A percentile compares a stretch with the other conserved stretches of the same genome.
Conservation (phyloP, 2,329 filamentous ascomycete genomes). For the Aspergillus sp. region DNA sequence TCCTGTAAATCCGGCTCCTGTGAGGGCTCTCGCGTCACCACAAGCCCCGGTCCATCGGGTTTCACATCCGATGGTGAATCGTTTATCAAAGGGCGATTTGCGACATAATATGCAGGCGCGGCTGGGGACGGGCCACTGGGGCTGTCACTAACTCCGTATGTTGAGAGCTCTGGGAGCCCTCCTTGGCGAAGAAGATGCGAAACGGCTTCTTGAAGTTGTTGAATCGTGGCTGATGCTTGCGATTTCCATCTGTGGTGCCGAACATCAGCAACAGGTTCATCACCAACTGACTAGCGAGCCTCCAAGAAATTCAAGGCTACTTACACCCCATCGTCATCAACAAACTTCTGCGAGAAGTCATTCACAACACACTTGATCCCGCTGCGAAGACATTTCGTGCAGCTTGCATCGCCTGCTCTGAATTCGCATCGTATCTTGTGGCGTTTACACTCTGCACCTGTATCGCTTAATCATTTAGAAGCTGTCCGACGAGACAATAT, state of each 20-base stretch:
- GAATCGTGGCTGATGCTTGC: constrained; percentile 42
- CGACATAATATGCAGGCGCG: constrained; percentile 29
- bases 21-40: constrained; percentile 48
- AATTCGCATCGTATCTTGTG: constrained; percentile 59
- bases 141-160: constrained; percentile 33
- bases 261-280: constrained; percentile 2
- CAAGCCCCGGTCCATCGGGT: constrained; percentile 27
- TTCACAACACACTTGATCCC: constrained; percentile 55
- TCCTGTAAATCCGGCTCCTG: constrained; percentile 44
- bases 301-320: constrained; percentile 18
- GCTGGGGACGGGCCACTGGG: constrained; percentile 23
- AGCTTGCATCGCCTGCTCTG: constrained; percentile 46
- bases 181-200: constrained; percentile 46
- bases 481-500: neutral
- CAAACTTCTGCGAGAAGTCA: constrained; percentile 56
- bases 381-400: constrained; percentile 51
- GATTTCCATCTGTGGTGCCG: constrained; percentile 44
- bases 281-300: neutral
- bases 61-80: constrained; percentile 27
- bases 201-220: constrained; percentile 47
- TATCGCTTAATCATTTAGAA: constrained; percentile 7
- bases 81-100: constrained; percentile 26
- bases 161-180: constrained; percentile 43
- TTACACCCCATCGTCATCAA: constrained; percentile 55
- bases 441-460: constrained; percentile 51